Conservation (phyloP, 768 basidiomycete species). For the Leccinum rimulosum region DNA sequence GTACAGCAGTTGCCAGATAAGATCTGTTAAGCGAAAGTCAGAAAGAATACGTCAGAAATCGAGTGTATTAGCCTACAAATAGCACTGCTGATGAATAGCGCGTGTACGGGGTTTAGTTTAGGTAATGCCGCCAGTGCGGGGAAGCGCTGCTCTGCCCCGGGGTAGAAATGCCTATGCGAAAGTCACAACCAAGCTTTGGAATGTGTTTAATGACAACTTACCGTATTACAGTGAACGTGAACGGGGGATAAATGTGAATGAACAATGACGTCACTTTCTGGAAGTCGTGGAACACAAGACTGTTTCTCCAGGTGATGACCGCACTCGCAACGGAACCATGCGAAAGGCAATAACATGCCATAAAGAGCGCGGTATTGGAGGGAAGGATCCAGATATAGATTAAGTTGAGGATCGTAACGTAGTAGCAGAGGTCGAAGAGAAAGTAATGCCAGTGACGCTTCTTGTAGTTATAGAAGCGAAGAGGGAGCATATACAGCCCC, state of each 20-base stretch:
- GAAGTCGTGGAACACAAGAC: constrained; percentile 94
- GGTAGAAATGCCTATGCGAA: constrained; percentile 77
- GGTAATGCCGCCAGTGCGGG: constrained; percentile 77
- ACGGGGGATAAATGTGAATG: constrained; percentile 91
- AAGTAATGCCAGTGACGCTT: constrained; percentile 94
- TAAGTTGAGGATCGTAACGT: constrained; percentile 87
- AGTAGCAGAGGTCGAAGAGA: constrained; percentile 91
- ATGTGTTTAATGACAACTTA: constrained; percentile 33
- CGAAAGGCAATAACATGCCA: constrained; percentile 90
- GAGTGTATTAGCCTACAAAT: constrained; percentile 60
- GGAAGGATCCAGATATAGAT: constrained; percentile 92
- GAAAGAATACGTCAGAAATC: constrained; percentile 10
- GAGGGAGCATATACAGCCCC: constrained; percentile 73
- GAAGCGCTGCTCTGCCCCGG: constrained; percentile 74
- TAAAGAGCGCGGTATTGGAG: constrained; percentile 70
- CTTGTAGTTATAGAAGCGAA: constrained; percentile 86
- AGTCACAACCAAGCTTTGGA: constrained; percentile 5
- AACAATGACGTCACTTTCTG: constrained; percentile 97
- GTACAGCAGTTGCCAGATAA: constrained; percentile 90
- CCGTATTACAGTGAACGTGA: constrained; percentile 90
- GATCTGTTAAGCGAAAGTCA: constrained; percentile 49
- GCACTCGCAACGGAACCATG: constrained; percentile 91
- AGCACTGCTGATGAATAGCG: constrained; percentile 74
- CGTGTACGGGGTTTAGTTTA: constrained; percentile 64
- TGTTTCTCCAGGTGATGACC: constrained; percentile 98